Conservation (phyloP, 2,329 filamentous ascomycete species). For the Nannizziopsis arthrosporioides region DNA sequence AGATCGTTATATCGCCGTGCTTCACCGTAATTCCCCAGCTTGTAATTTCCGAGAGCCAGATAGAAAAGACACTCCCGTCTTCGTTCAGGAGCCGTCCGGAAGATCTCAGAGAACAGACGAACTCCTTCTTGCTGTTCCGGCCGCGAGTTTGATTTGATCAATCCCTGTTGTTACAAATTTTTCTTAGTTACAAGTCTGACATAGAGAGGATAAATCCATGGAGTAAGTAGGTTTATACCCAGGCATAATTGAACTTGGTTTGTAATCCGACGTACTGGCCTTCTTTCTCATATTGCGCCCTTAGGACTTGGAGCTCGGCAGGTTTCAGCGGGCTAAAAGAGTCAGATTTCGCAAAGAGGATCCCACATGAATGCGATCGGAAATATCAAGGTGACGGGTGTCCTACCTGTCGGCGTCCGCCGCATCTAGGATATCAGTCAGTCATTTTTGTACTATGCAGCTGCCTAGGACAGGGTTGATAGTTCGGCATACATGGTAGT, state of each 20-base stretch:
- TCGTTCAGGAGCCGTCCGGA: slow-evolving; percentile 82
- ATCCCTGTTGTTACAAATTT: slow-evolving; percentile 49
- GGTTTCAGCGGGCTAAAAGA: slow-evolving; percentile 65
- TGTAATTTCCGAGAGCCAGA: slow-evolving; percentile 92
- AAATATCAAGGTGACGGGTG: background rate
- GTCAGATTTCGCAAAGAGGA: background rate
- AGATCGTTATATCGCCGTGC: slow-evolving; percentile 90
- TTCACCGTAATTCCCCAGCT: slow-evolving; percentile 93
- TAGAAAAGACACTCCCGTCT: slow-evolving; percentile 98
- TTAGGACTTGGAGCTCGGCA: slow-evolving; percentile 82
- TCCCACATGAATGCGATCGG: background rate
- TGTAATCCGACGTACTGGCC: slow-evolving; percentile 93
- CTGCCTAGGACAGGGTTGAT: slow-evolving; percentile 1
- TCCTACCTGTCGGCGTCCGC: slow-evolving; percentile 87
- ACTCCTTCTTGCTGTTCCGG: slow-evolving; percentile 89
- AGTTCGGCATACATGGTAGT: slow-evolving; percentile 38
- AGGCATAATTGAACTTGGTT: slow-evolving; percentile 99
- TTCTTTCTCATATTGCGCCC: slow-evolving; percentile 92
- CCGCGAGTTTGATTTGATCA: slow-evolving; percentile 82
- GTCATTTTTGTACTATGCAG: slow-evolving; percentile 3
- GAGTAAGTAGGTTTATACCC: slow-evolving; percentile 48
- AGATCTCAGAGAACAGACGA: slow-evolving; percentile 88
- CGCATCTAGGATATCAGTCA: slow-evolving; percentile 54
- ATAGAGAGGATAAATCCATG: background rate
- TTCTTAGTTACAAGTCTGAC: background rate